A percentile compares a stretch with the other conserved stretches of the same genome.
These are phyloP conservation scores for Monosporascus sp. DNA, from an alignment of 2,329 filamentous ascomycete genomes.

Conservation along the genomic window DNA sequence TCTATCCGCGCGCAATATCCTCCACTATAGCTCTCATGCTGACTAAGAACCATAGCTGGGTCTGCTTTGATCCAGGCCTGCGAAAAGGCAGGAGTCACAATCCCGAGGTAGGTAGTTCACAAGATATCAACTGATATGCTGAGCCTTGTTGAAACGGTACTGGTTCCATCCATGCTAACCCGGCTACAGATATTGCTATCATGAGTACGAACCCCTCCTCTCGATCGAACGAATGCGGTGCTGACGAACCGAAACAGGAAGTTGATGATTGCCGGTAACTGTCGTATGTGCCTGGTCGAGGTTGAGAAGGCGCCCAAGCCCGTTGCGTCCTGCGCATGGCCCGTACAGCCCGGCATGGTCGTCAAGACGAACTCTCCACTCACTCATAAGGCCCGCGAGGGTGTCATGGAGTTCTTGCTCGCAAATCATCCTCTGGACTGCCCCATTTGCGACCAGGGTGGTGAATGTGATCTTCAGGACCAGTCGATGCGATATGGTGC, in stretches of 20 bases:
- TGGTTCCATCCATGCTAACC: conserved; percentile 25
- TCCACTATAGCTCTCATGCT: not conserved
- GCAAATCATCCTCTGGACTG: conserved; percentile 96
- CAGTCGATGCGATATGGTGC: conserved; percentile 98
- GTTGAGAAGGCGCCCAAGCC: conserved; percentile 95
- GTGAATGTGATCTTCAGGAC: conserved; percentile 97
- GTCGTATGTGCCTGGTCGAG: conserved; percentile 98
- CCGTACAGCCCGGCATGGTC: conserved; percentile 96
- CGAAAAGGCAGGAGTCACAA: conserved; percentile 88
- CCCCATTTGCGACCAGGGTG: conserved; percentile 97
- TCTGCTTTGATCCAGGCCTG: conserved; percentile 98
- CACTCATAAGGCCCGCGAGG: conserved; percentile 95
- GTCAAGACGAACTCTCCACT: conserved; percentile 97
- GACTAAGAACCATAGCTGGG: conserved; percentile 62
- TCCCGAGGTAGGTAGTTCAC: conserved; percentile 64
- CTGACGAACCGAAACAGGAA: conserved; percentile 60
- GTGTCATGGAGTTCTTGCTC: conserved; percentile 97
- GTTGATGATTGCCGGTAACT: conserved; percentile 98
- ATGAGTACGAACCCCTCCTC: conserved; percentile 64
- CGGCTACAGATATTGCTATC: conserved; percentile 81
- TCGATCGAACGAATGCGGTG: conserved; percentile 17
- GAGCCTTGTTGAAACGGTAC: conserved; percentile 8
- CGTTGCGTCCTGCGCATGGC: conserved; percentile 97
- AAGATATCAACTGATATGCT: not conserved
- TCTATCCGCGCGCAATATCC: conserved; percentile 1